Evolutionary conservation across 495 filamentous ascomycete species (phyloP), one percentile per base, ranked within the genome.

Genomic region (Daldinia concentrica): DNA sequence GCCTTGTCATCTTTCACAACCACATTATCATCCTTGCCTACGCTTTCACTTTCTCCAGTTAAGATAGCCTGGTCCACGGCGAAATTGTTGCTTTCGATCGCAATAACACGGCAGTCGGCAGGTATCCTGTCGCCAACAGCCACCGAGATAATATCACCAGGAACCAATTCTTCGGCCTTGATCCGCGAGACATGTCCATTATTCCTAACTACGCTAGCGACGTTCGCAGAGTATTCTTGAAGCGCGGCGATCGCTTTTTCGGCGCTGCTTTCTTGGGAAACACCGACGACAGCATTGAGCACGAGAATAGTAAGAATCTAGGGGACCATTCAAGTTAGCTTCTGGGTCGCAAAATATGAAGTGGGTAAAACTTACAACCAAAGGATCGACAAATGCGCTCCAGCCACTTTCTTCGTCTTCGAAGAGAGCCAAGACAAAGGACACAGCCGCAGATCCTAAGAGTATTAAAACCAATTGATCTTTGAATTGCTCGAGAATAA

Each of bases 201-300:
- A 76, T 88, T 86, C 66, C 96, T 91, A 55, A 97, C 76, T 58
- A 96, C 94, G 78, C 94, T 99, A 68, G 96, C 95, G 83, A 97
- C 92, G 76, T 97, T 98, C 64, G 96, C 96, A 43, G 95, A 98
- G 82, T 99, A 99, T 87, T 99, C 94, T 82, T 99, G 95, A 37
- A 99, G 88, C 50, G 96, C 96, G 11, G 96, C 94, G 81, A 99
- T 99, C 9, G 96, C 96, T 80, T 98, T 98, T 79, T 99, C 96
- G 36, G 96, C 96, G 76, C 93, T 97, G 79, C 92, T 97, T 84
- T 99, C 96, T 86, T 99, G 96, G 50, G 94, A 97, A 17, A 99
- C 96, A 70, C 96, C 96, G 43, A 99, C 96, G 63, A 98, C 89
- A 52, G 96, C 91, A 81, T 99, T 99, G 73, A 99, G 88, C 70